These are phyloP conservation scores for Botryosphaeria dothidea DNA, from an alignment of 2,329 filamentous ascomycete genomes.

Conservation along the genomic window DNA sequence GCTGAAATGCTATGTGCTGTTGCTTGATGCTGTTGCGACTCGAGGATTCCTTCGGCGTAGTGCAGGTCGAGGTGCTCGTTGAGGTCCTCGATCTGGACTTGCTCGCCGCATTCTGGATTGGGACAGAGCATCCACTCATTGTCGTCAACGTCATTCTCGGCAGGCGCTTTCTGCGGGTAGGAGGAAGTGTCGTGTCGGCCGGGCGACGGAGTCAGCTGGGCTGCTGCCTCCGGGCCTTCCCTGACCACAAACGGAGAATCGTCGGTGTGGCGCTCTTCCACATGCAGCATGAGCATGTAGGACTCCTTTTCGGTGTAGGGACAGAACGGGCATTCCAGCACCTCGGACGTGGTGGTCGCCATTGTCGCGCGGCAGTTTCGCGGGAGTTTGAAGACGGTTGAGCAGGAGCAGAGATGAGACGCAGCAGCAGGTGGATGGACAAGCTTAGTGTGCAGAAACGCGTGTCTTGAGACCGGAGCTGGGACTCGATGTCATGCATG, in stretches of 20 bases:
- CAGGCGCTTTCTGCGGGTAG: neutral
- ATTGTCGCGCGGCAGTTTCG: neutral
- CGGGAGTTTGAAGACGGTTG: neutral
- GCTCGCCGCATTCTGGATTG: conserved; percentile 44
- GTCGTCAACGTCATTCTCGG: conserved; percentile 23
- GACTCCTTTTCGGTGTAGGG: neutral
- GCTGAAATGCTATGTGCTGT: neutral
- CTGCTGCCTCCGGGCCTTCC: conserved; percentile 21
- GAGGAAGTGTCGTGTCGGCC: neutral
- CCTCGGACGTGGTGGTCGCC: neutral
- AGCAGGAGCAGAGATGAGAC: neutral
- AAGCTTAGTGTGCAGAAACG: neutral
- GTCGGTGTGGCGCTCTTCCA: conserved; percentile 41
- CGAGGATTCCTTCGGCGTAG: conserved; percentile 39
- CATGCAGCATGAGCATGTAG: conserved; percentile 41
- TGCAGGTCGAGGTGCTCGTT: conserved; percentile 51
- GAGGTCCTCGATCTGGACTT: conserved; percentile 42
- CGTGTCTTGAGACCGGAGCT: neutral
- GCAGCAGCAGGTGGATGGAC: neutral
- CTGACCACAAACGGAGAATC: conserved; percentile 39
- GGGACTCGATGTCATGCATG: neutral
- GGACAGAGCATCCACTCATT: conserved; percentile 40
- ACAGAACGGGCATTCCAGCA: conserved; percentile 17
- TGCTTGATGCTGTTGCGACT: neutral
- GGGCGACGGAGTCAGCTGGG: conserved; percentile 25